A percentile compares a stretch with the other conserved stretches of the same genome.
These are phyloP conservation scores for Ricinus communis DNA, from an alignment of 345 rosid genomes.

Conservation along the genomic window DNA sequence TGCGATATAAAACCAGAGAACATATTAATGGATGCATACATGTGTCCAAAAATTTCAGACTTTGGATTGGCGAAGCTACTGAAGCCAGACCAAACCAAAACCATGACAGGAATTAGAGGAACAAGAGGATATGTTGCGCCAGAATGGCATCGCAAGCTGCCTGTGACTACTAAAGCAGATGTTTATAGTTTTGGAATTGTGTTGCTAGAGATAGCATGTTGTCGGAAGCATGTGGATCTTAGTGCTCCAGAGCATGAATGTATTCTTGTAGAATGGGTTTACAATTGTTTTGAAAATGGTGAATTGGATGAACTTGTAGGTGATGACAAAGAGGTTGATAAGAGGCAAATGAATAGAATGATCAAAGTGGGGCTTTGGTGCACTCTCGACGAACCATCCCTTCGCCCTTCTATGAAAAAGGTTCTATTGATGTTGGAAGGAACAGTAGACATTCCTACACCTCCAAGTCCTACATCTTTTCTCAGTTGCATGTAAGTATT, in stretches of 20 bases:
- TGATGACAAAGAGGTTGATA: conserved; percentile 22
- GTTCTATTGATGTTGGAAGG: conserved; percentile 20
- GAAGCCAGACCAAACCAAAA: not conserved
- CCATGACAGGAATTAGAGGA: not conserved
- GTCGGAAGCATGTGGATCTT: conserved; percentile 1
- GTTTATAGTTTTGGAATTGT: not conserved
- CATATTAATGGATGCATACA: not conserved
- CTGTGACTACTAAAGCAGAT: not conserved
- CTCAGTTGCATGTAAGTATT: not conserved
- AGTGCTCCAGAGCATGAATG: conserved; percentile 17
- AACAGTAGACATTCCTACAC: conserved; percentile 27
- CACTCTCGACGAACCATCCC: too few relatives aligned
- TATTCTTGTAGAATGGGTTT: conserved; percentile 30
- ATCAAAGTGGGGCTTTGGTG: conserved; percentile 26
- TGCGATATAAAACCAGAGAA: not conserved
- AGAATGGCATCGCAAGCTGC: not conserved
- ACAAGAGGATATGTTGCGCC: not conserved
- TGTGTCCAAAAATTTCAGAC: not conserved
- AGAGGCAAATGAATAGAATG: conserved; percentile 4
- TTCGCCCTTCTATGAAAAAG: too few relatives aligned
- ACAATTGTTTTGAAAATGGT: conserved; percentile 22
- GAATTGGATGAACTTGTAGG: conserved; percentile 22
- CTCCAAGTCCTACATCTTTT: conserved; percentile 20
- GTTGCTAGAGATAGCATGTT: not conserved
- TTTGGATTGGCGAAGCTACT: not conserved